Evolutionary conservation across 78 protist species (phyloP), one percentile per base, ranked within the genome.

Genomic region (Diacronema lutheri): DNA sequence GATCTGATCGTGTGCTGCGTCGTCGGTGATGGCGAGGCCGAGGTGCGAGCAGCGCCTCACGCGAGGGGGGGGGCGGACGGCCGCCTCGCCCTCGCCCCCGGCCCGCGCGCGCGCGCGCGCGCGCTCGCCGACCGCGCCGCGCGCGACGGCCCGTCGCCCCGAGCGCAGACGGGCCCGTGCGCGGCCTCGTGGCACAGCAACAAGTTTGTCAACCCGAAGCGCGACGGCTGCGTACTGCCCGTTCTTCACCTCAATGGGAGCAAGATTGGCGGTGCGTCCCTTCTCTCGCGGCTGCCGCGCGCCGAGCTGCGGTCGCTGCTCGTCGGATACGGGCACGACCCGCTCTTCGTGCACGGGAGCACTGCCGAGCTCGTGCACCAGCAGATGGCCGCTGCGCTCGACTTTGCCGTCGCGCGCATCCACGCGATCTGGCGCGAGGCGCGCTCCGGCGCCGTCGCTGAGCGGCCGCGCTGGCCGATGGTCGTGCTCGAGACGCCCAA

Each of bases 21-120:
- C 46, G 87, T 83, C 55, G 87, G 87, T 14, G 87, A 83, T 21
- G 87, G 87, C 23, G 87, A 83, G 65, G 81, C 79, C 9, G 87
- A 83, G 50, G 50, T 44, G 50, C 7, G 50, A 3, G 50, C 50
- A 44, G 16, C 3, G 3, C 7, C 16, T 44, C 50, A 7, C 50
- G 50, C 50, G 50, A 3, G 16, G 50, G n/a, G n/a, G n/a, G n/a
- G n/a, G n/a, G n/a, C 50, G 16, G 50, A 44, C 50, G 50, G 7
- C 50, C 16, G 50, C 50, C 50, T 9, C 50, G 50, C 50, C 16
- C 50, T 3, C 50, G 50, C 50, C 50, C 50, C 16, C 50, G 50
- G 50, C 50, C 50, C 50, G 50, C 50, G 50, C 50, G 50, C 50
- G 50, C 50, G n/a, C n/a, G 50, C 7, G 50, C 50, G 16, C 50